Conservation (phyloP, 2,329 filamentous ascomycete genomes). For the Alternaria sp. region DNA sequence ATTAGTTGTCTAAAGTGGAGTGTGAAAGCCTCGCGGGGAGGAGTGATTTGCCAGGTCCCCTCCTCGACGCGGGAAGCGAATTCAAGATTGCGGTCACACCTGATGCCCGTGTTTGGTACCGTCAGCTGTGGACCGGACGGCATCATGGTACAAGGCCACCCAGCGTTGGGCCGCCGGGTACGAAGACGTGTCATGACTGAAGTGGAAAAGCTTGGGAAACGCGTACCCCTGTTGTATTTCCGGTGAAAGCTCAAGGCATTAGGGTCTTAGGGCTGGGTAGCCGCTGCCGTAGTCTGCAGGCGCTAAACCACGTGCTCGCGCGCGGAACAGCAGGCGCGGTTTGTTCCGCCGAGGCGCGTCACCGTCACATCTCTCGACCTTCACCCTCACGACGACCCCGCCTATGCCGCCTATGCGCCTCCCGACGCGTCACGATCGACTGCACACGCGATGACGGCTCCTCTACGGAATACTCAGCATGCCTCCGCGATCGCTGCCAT, state of each 20-base stretch:
- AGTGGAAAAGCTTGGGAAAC: constrained; percentile 1
- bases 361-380: constrained; percentile 4
- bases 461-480: constrained; percentile 27
- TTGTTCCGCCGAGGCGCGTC: constrained; percentile 13
- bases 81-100: neutral
- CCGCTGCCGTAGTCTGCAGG: neutral
- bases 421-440: constrained; percentile 15
- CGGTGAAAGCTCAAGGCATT: constrained; percentile 4
- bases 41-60: constrained; percentile 13
- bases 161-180: constrained; percentile 3
- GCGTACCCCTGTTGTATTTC: constrained; percentile 1
- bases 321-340: constrained; percentile 7
- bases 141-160: constrained; percentile 2
- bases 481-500: constrained; percentile 36
- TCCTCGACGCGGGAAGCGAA: neutral
- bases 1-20: constrained; percentile 3
- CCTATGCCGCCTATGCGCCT: constrained; percentile 3
- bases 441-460: constrained; percentile 33
- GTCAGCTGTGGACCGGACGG: constrained; percentile 11
- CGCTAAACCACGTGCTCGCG: constrained; percentile 19
- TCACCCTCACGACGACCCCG: constrained; percentile 5
- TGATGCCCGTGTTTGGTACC: constrained; percentile 14
- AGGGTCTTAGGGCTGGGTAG: neutral
- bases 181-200: constrained; percentile 14
- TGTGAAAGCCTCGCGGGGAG: constrained; percentile 8